phyloP scores from a whole-genome alignment of 2,329 filamentous ascomycete species.

The Coniosporium tulheliwenetii region DNA sequence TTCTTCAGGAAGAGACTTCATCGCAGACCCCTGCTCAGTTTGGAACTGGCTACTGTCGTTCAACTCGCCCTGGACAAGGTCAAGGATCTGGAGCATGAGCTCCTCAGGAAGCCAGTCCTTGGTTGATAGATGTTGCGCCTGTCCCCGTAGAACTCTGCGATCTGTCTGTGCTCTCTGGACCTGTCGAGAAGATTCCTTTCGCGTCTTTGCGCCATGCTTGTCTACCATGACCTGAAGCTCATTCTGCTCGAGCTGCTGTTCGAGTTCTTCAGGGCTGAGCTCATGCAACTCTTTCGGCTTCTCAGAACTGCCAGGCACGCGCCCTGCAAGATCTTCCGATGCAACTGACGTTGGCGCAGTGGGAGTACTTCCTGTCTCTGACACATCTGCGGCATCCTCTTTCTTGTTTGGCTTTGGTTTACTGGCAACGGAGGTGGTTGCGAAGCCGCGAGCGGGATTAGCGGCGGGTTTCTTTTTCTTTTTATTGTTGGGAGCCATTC shows the following conservation, averaged over 20 bases:
- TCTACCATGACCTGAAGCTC: constrained; percentile 80
- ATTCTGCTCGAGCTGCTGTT: constrained; percentile 76
- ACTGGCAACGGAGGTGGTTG: constrained; percentile 81
- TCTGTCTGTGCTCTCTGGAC: constrained; percentile 70
- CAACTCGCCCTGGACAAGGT: constrained; percentile 48
- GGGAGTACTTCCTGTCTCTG: constrained; percentile 12
- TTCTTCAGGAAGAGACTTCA: constrained; percentile 47
- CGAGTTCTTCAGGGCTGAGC: constrained; percentile 75
- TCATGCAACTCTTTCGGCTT: constrained; percentile 27
- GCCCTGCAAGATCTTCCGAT: neutral
- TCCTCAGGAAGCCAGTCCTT: constrained; percentile 70
- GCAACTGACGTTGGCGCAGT: constrained; percentile 1
- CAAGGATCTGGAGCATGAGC: constrained; percentile 60
- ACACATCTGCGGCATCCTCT: constrained; percentile 8
- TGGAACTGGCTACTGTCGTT: constrained; percentile 30
- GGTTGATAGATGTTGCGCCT: constrained; percentile 57
- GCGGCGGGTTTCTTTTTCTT: constrained; percentile 86
- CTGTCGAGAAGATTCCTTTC: constrained; percentile 64
- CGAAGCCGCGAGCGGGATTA: constrained; percentile 84
- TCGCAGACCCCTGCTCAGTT: constrained; percentile 18
- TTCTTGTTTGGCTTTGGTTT: constrained; percentile 43
- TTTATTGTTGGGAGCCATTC: constrained; percentile 33
- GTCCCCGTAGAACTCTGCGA: constrained; percentile 61
- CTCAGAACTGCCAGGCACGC: neutral
- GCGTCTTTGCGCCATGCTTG: constrained; percentile 63